Conservation (phyloP, 139 green algal genomes). For the Diplosphaera chodatii region DNA sequence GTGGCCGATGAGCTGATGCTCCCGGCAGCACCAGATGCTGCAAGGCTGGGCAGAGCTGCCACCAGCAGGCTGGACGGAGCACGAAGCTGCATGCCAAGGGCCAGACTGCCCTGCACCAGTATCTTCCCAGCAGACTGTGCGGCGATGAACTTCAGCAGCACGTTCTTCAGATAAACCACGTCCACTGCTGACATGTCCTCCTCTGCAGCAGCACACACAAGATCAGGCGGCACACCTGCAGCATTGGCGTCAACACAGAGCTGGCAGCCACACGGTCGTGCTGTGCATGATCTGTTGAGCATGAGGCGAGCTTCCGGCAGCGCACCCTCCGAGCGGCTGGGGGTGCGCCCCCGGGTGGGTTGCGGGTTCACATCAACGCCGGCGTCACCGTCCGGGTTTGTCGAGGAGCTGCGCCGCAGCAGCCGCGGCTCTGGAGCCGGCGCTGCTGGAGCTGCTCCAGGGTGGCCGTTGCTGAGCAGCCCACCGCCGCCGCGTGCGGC, state of each 20-base stretch:
- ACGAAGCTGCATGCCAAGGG: background rate
- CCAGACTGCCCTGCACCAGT: background rate
- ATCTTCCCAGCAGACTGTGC: constrained; percentile 22
- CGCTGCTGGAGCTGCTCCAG: no score
- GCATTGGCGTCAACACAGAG: no score
- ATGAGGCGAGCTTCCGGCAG: no score
- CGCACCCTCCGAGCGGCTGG: no score
- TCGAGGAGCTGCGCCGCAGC: background rate
- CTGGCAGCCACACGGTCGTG: no score
- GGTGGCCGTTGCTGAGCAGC: constrained; percentile 23
- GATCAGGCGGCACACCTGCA: no score
- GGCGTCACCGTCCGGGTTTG: background rate
- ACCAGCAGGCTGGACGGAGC: background rate
- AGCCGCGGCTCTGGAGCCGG: background rate
- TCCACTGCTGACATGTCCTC: constrained; percentile 24
- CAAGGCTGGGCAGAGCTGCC: no score
- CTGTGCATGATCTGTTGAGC: no score
- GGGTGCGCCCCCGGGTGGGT: no score
- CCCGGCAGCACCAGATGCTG: no score
- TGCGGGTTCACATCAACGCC: background rate
- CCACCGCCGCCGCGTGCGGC: constrained; percentile 41
- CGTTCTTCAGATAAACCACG: constrained; percentile 63
- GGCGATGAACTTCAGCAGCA: constrained; percentile 66
- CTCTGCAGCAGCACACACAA: background rate
- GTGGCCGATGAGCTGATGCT: no score